Conservation (phyloP, 495 filamentous ascomycete genomes). For the Xylaria palmicola region DNA sequence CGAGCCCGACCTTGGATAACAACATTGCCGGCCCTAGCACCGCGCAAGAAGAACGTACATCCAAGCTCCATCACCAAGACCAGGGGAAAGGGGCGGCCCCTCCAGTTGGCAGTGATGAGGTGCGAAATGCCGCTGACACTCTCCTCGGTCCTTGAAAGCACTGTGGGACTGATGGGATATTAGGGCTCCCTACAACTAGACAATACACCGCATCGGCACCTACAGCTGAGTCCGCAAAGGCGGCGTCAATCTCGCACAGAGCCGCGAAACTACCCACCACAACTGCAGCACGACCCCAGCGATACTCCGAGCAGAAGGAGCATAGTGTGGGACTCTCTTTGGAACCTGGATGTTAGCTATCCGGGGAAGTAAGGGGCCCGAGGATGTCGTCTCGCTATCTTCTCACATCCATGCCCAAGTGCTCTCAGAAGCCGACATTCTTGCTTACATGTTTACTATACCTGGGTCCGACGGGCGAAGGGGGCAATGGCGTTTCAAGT, state of each 20-base stretch:
- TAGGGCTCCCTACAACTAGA: constrained; percentile 25
- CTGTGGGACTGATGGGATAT: constrained; percentile 30
- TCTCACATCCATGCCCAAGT: background rate
- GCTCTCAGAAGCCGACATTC: background rate
- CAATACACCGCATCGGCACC: constrained; percentile 7
- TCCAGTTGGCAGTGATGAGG: constrained; percentile 27
- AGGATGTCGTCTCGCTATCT: background rate
- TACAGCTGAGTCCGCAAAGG: constrained; percentile 19
- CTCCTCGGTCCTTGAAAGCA: constrained; percentile 32
- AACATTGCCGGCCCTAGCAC: constrained; percentile 19
- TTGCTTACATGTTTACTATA: background rate
- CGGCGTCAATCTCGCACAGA: constrained; percentile 18
- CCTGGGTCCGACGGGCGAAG: background rate
- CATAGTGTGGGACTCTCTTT: constrained; percentile 56
- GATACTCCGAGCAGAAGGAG: constrained; percentile 40
- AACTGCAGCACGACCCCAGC: constrained; percentile 35
- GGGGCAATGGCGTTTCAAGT: constrained; percentile 6
- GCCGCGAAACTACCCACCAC: constrained; percentile 18
- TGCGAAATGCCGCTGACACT: constrained; percentile 30
- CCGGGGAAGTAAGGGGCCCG: constrained; percentile 26
- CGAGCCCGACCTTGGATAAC: constrained; percentile 36
- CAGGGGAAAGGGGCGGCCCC: constrained; percentile 15
- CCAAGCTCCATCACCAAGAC: constrained; percentile 17
- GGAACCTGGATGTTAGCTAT: constrained; percentile 49
- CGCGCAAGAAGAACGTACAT: constrained; percentile 16